Evolutionary conservation across 2,329 filamentous ascomycete species (phyloP).

Genomic region (Epichloe hybrida): DNA sequence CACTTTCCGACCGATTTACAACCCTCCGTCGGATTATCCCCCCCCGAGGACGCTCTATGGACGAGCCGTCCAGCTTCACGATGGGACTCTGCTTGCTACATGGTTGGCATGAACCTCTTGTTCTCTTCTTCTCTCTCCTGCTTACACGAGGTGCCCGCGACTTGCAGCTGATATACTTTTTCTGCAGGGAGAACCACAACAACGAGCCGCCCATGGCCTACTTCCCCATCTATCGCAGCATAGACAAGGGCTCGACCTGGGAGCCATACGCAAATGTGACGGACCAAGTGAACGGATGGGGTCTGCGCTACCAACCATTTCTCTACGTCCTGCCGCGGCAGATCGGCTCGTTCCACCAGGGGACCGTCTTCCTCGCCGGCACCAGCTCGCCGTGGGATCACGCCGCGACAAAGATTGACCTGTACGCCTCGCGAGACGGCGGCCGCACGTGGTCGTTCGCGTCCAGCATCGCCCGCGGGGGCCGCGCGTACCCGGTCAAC

Average conservation of each 20-base stretch:
- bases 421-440: not conserved
- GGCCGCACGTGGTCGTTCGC: not conserved
- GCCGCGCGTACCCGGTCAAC: not conserved
- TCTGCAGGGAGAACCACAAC: not conserved
- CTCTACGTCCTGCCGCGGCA: not conserved
- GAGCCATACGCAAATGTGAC: not conserved
- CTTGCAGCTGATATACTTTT: not conserved
- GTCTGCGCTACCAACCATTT: not conserved
- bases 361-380: not conserved
- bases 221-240: not conserved
- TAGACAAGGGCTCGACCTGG: not conserved
- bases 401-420: not conserved
- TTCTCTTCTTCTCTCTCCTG: too few species aligned
- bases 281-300: constrained; percentile 1
- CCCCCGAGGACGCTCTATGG: not conserved
- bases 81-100: not conserved
- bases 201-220: not conserved
- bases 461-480: not conserved
- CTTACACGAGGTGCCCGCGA: too few species aligned
- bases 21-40: not conserved
- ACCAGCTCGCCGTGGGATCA: not conserved
- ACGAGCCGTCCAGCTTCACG: not conserved
- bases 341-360: not conserved
- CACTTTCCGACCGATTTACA: not conserved
- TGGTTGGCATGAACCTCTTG: not conserved